Evolutionary conservation across 2,329 filamentous ascomycete species (phyloP).

Genomic region (Zymoseptoria ardabiliae): DNA sequence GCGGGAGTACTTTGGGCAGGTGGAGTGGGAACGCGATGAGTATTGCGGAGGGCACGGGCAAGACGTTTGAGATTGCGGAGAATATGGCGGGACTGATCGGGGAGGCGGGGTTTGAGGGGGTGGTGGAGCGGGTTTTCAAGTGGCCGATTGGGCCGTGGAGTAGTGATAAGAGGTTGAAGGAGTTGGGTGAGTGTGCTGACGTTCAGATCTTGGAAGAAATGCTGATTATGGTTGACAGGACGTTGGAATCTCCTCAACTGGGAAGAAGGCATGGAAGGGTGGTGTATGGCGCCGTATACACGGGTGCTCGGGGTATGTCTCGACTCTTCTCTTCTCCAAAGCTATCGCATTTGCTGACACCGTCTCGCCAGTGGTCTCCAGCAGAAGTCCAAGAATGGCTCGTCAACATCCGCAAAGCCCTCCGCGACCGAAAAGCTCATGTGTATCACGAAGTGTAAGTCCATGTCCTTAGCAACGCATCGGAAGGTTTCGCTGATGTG

Average conservation of each 20-base stretch:
- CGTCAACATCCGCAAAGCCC: constrained; percentile 24
- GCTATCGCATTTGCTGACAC: not conserved
- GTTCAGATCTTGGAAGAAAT: no score
- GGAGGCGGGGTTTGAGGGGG: constrained; percentile 40
- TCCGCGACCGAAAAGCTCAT: constrained; percentile 31
- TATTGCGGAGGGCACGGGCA: constrained; percentile 19
- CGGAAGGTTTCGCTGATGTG: no score
- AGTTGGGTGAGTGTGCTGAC: constrained; percentile 16
- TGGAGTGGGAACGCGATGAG: constrained; percentile 22
- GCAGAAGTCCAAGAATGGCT: constrained; percentile 31
- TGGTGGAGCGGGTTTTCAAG: constrained; percentile 36
- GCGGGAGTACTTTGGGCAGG: constrained; percentile 18
- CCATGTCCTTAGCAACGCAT: no score
- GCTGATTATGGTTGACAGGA: constrained; percentile 14
- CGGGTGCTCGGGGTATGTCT: constrained; percentile 26
- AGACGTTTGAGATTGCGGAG: constrained; percentile 26
- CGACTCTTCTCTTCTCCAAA: not conserved
- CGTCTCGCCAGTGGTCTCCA: constrained; percentile 25
- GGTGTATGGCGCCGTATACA: constrained; percentile 36
- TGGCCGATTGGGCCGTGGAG: constrained; percentile 39
- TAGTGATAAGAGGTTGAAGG: constrained; percentile 32
- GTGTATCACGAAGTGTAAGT: constrained; percentile 34
- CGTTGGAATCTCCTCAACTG: constrained; percentile 33
- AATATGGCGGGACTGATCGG: constrained; percentile 21
- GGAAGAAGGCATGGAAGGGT: constrained; percentile 36